Evolutionary conservation across 2,329 filamentous ascomycete genomes (phyloP).

Genomic region (Aspergillus udagawae): DNA sequence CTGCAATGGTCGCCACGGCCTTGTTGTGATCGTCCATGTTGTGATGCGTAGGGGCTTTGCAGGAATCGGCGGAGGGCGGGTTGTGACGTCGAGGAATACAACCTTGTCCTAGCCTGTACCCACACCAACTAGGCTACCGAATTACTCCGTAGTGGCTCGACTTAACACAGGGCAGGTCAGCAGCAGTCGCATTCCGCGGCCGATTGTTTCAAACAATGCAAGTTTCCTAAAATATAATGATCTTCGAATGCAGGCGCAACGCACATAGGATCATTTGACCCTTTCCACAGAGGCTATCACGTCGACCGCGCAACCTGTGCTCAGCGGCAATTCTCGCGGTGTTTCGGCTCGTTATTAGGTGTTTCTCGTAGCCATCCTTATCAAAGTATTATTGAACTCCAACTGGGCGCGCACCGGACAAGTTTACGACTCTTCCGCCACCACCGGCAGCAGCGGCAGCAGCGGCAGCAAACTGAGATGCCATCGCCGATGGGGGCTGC

Average conservation of each 20-base stretch:
- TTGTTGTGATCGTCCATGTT: conserved; percentile 16
- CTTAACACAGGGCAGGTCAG: not conserved
- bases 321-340: not conserved
- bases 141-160: not conserved
- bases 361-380: not conserved
- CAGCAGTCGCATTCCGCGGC: not conserved
- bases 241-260: not conserved
- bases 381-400: conserved; percentile 28
- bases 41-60: conserved; percentile 40
- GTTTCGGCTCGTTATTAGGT: not conserved
- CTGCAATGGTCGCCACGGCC: conserved; percentile 13
- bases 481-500: conserved; percentile 29
- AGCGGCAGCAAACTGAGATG: conserved; percentile 17
- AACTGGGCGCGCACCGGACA: conserved; percentile 53
- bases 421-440: conserved; percentile 55
- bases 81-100: not conserved
- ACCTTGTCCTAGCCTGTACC: not conserved
- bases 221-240: not conserved
- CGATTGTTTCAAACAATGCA: not conserved
- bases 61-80: conserved; percentile 42
- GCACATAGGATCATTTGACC: not conserved
- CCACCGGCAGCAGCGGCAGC: conserved; percentile 29
- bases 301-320: not conserved
- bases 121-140: not conserved
- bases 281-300: not conserved